phyloP scores from a whole-genome alignment of 768 basidiomycete genomes.

The Paxillus ammoniavirescens region DNA sequence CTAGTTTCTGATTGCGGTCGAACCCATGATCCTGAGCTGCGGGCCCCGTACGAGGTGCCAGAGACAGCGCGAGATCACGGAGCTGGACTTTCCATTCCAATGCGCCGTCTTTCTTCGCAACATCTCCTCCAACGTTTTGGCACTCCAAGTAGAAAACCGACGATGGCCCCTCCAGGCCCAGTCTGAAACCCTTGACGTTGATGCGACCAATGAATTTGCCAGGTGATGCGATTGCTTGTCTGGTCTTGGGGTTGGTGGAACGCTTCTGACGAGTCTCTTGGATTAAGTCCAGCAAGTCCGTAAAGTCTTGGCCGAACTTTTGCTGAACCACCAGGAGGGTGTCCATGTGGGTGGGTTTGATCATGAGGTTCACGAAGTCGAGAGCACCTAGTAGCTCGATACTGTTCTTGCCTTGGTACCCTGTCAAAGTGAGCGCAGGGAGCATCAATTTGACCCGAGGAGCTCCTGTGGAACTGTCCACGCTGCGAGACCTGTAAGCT shows the following conservation, averaged over 20 bases:
- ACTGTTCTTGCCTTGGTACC: conserved; percentile 45
- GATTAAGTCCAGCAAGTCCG: conserved; percentile 69
- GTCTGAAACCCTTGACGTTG: conserved; percentile 76
- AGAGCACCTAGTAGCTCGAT: conserved; percentile 59
- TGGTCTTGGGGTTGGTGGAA: conserved; percentile 8
- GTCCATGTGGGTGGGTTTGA: conserved; percentile 84
- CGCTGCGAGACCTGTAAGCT: conserved; percentile 42
- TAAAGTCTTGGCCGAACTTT: conserved; percentile 88
- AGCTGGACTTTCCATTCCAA: conserved; percentile 68
- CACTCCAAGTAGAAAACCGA: conserved; percentile 78
- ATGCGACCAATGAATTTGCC: conserved; percentile 48
- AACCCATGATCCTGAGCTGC: conserved; percentile 39
- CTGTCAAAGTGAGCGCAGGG: conserved; percentile 64
- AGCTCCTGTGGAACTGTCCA: conserved; percentile 34
- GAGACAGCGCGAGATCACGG: conserved; percentile 78
- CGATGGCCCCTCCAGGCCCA: conserved; percentile 73
- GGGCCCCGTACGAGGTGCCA: conserved; percentile 57
- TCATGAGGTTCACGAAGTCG: conserved; percentile 66
- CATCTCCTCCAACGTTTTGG: conserved; percentile 64
- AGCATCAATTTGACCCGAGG: conserved; percentile 62
- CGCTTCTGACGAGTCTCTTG: conserved; percentile 51
- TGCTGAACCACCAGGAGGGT: conserved; percentile 80
- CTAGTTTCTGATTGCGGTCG: conserved; percentile 65
- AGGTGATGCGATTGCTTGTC: conserved; percentile 13
- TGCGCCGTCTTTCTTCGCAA: conserved; percentile 42